Base-by-base conservation (phyloP, 129 eudicot genomes). In the sunflower (Helianthus annuus) region DNA sequence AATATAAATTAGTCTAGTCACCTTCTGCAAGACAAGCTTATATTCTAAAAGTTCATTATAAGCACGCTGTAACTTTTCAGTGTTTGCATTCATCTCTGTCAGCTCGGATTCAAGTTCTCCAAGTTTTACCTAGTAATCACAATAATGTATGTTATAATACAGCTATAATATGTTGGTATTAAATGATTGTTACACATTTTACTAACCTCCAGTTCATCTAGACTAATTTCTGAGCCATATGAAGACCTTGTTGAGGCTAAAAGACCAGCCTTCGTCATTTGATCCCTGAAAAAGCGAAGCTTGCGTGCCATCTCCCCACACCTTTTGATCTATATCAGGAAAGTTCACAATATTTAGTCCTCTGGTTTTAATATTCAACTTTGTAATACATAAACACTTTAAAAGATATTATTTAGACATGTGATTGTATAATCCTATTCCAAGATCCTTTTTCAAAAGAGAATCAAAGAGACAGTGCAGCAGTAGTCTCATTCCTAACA, bases 271-370 rank as follows among this genome's bases (percentile, higher is more conserved):
- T 83, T 87, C 57, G 12, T 56, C 90, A 86, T 92, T 61, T 92
- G 96, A 66, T 79, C 94, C 76, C 59, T 84, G 56, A 92, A 83
- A 79, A 89, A 89, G 5, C 95, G 85, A 48, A 92, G 79, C 82
- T 79, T 89, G 22, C 97, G 91, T 45, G 97, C 89, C 97, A 92
- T 86, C 77, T 92, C 96, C 27, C 86, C 94, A 48, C 91, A 86
- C 80, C 94, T 85, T 87, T 89, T 92, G n/a, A 92, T 82, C 97
- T 92, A 59, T 63, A 70, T 40, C 42, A 57, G 17, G 40, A 60
- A 77, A 66, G 68, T 56, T 61, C 60, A 69, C 27, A 46, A 24
- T 22, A 69, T 56, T 10, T 58, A 29, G 67, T 72, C 45, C 51
- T 62, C 77, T 72, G 39, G 49, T 46, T 72, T 58, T 27, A 46